Evolutionary conservation across 2,329 filamentous ascomycete genomes (phyloP).

Genomic region (Uncinocarpus reesii): DNA sequence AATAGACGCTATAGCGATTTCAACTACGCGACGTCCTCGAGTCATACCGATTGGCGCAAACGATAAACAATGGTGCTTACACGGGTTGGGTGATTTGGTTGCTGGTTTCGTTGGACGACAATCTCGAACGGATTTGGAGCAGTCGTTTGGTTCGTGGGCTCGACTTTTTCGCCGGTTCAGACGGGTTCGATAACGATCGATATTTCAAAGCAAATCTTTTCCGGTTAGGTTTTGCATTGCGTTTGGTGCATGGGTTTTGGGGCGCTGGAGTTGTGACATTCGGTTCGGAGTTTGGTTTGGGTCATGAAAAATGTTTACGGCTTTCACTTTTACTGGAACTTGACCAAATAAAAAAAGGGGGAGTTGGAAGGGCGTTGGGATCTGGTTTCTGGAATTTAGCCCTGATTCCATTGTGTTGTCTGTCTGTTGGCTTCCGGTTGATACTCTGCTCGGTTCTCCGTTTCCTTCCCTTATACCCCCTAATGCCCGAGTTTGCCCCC

Average conservation of each 20-base stretch:
- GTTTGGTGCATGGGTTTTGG: constrained; percentile 2
- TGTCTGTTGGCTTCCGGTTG: background rate
- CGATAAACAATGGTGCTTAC: background rate
- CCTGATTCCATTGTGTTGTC: background rate
- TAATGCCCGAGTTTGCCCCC: background rate
- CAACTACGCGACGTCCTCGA: constrained; percentile 3
- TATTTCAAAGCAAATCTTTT: background rate
- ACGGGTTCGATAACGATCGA: too few species aligned
- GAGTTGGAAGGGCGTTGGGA: constrained; percentile 8
- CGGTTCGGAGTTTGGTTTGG: background rate
- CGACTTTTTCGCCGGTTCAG: background rate
- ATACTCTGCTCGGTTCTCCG: background rate
- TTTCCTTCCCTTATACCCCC: background rate
- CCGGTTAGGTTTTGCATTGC: background rate
- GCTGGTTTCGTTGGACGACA: constrained; percentile 9
- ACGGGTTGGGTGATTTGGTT: background rate
- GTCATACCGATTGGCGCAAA: constrained; percentile 8
- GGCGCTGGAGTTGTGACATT: background rate
- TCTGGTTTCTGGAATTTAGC: background rate
- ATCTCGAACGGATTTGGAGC: background rate
- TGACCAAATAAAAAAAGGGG: background rate
- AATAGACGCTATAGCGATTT: background rate
- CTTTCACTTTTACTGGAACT: background rate
- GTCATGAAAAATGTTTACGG: background rate
- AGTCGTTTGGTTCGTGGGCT: background rate